Evolutionary conservation across 2,329 filamentous ascomycete genomes (phyloP), one percentile per base, ranked within the genome.

Genomic region (Penicillium sclerotigenum): DNA sequence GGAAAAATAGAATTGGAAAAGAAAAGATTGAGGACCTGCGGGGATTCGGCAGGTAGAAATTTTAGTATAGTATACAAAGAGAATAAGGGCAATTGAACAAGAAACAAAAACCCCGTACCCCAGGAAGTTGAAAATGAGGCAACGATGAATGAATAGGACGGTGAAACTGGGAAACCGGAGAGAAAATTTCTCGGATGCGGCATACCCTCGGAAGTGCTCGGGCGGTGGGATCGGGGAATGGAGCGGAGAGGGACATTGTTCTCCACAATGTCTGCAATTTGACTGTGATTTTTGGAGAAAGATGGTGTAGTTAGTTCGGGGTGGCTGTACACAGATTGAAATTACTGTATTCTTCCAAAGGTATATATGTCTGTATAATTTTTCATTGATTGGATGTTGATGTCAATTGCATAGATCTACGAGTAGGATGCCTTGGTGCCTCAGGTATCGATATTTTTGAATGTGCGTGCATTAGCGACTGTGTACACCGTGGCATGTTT

Each of bases 141-240:
- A 51, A 59, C 56, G 56, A 52, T 56, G 53, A 58, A 55, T 58
- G 57, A 20, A 51, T 51, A 62, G 53, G 56, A 62, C 66, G 66
- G 66, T 68, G 62, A 64, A 66, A 64, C 59, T 62, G 65, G 57
- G 60, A 65, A 63, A 58, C 56, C 57, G 59, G 62, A 59, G 64
- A 72, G 71, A 75, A 75, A 75, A 74, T 75, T 75, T 75, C 70
- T 70, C 69, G 68, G 71, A 68, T 67, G 65, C 72, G 72, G 73
- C 68, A 70, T 70, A 70, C 68, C 65, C 62, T 71, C 73, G 72
- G 72, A 71, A 71, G 66, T 63, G 68, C 67, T 73, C 72, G 71
- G 71, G 71, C 65, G 66, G 65, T 68, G 65, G 65, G 62, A 62
- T 63, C 64, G 61, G 59, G 56, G 60, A 58, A 68, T 47, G 11